A percentile compares a stretch with the other conserved stretches of the same genome.
phyloP scores from a whole-genome alignment of 257 asterid species.

The Lantana camara region DNA sequence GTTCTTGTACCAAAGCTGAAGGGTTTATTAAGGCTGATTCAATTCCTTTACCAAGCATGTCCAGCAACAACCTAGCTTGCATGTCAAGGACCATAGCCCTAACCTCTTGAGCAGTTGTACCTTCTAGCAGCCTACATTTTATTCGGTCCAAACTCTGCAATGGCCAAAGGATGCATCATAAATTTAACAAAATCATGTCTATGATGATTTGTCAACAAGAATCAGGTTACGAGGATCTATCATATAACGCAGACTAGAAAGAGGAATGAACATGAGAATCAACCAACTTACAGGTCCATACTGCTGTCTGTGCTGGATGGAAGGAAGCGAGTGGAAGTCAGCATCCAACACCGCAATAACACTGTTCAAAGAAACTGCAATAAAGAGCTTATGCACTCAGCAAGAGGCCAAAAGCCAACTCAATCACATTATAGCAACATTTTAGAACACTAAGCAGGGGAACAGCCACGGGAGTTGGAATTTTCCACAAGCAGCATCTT shows the following conservation, averaged over 20 bases:
- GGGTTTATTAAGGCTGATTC: conserved; percentile 95
- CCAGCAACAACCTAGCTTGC: conserved; percentile 96
- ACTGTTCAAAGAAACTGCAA: conserved; percentile 87
- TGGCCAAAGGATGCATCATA: conserved; percentile 24
- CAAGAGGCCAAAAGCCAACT: conserved; percentile 19
- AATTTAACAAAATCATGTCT: conserved; percentile 2
- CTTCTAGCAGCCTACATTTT: conserved; percentile 98
- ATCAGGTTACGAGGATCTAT: conserved; percentile 1
- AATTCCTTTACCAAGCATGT: conserved; percentile 99
- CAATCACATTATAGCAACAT: conserved; percentile 19
- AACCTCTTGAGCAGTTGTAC: conserved; percentile 97
- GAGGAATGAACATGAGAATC: conserved; percentile 18
- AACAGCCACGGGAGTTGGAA: neutral
- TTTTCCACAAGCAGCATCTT: conserved; percentile 31
- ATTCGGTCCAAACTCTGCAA: conserved; percentile 96
- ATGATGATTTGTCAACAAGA: conserved; percentile 6
- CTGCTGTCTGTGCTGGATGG: conserved; percentile 95
- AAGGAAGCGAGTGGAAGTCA: conserved; percentile 97
- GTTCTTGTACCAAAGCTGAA: conserved; percentile 89
- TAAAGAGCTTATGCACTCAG: conserved; percentile 31
- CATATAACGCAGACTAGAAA: conserved; percentile 6
- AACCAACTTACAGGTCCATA: conserved; percentile 92
- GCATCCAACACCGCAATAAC: conserved; percentile 96
- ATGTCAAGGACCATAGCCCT: conserved; percentile 99
- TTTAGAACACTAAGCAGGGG: conserved; percentile 2